Conservation (phyloP, 805 yeast species). For the Pichia gijzeniarum region DNA sequence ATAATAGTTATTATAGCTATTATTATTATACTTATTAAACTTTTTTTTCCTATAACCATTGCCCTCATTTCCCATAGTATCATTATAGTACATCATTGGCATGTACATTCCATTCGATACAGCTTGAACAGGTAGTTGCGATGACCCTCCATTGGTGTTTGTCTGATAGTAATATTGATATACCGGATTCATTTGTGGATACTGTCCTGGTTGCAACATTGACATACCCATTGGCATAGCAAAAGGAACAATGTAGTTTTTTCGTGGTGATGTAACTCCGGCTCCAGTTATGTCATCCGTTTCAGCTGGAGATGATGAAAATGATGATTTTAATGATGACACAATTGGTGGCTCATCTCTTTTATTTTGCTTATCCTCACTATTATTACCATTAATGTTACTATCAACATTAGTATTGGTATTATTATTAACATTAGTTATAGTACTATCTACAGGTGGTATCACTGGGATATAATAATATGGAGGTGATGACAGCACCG, state of each 20-base stretch:
- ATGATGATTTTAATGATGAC: neutral
- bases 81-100: slow-evolving; percentile 3
- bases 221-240: slow-evolving; percentile 3
- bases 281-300: neutral
- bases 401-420: neutral
- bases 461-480: slow-evolving; percentile 12
- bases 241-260: neutral
- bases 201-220: neutral
- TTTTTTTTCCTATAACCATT: neutral
- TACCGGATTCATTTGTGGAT: neutral
- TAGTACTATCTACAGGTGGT: slow-evolving; percentile 10
- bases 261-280: neutral
- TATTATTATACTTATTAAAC: neutral
- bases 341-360: neutral
- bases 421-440: neutral
- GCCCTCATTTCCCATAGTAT: neutral
- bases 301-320: neutral
- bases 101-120: neutral
- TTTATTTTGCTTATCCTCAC: neutral
- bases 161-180: slow-evolving; percentile 8
- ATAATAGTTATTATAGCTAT: neutral
- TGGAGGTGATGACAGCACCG: neutral
- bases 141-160: neutral
- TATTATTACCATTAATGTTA: neutral
- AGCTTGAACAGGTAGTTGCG: too few relatives aligned